Base-by-base conservation (phyloP, 306 rosid species). In the Vigna trinervia region DNA sequence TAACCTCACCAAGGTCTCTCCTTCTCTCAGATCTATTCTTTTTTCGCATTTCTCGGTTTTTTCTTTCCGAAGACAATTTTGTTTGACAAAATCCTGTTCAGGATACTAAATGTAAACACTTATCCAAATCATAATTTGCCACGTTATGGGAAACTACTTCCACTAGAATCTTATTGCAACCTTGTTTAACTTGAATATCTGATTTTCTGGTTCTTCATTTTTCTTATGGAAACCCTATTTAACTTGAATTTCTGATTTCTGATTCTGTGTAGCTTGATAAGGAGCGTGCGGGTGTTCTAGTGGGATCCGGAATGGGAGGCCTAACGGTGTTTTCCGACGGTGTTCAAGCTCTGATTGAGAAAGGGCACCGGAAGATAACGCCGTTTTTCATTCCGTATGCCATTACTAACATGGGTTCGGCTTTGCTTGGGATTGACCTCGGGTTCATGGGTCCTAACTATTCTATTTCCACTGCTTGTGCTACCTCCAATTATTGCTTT, bases 281-380 rank as follows among this genome's bases (percentile, higher is more conserved):
- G 86, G 83, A 85, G 28, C 84, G 92, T 74, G 96, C 96, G 0
- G 99, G 99, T 54, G 96, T 92, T 78, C 92, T 96, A 38, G 97
- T 96, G 45, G 98, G 99, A 69, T 89, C 98, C 1, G 99, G 97
- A 36, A 96, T 96, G 98, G 99, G 98, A 39, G 99, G 99, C 70
- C 86, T 92, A 22, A 85, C 96, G 0, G 98, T 91, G 69, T 91
- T 92, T 81, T 89, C 96, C 11, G 97, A 92, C 19, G 99, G 98
- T 23, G 94, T 91, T 81, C 85, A 92, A 78, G 74, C 89, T 70
- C 73, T 96, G 68, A 92, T 96, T 78, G 99, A 96, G 80, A 92
- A 69, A 57, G 99, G 99, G 47, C 79, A 87, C 85, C 81, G 99
- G 71, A 92, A 96, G 82, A 89, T 96, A 53, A 88, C 98, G 0